Conservation (phyloP, 2,329 filamentous ascomycete genomes). For the Pseudogymnoascus sp. region DNA sequence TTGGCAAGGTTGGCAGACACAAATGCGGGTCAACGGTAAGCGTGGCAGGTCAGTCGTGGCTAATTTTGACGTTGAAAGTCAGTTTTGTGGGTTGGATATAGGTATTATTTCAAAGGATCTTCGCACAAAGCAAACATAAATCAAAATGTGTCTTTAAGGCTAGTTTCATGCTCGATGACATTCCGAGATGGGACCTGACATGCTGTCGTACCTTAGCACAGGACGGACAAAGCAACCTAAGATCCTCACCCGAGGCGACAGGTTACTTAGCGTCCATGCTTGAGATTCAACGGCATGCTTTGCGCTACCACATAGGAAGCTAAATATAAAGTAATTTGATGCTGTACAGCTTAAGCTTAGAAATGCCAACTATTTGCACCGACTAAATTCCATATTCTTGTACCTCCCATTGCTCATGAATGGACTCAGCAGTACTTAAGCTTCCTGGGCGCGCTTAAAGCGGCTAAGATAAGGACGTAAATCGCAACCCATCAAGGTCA, state of each 20-base stretch:
- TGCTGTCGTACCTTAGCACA: slow-evolving; percentile 5
- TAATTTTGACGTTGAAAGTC: neutral
- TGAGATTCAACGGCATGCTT: neutral
- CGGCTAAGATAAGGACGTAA: slow-evolving; percentile 9
- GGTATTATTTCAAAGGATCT: slow-evolving; percentile 2
- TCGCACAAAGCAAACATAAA: neutral
- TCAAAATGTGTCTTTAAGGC: slow-evolving; percentile 2
- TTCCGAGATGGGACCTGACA: slow-evolving; percentile 7
- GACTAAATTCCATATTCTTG: neutral
- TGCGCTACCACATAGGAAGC: neutral
- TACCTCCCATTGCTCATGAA: neutral
- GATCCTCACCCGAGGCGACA: slow-evolving; percentile 2
- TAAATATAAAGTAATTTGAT: neutral
- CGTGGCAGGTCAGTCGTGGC: neutral
- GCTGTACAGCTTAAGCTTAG: neutral
- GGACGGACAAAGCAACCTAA: slow-evolving; percentile 7
- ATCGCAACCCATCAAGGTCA: slow-evolving; percentile 2
- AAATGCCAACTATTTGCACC: neutral
- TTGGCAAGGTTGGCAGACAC: slow-evolving; percentile 10
- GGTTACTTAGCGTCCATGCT: neutral
- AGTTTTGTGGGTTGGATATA: neutral
- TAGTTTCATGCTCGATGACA: slow-evolving; percentile 9
- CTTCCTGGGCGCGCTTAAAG: slow-evolving; percentile 10
- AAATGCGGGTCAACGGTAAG: slow-evolving; percentile 8
- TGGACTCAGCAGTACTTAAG: neutral